These are phyloP conservation scores for Brasenia schreberi DNA, from an alignment of 164 flowering plant species.

Conservation along the genomic window DNA sequence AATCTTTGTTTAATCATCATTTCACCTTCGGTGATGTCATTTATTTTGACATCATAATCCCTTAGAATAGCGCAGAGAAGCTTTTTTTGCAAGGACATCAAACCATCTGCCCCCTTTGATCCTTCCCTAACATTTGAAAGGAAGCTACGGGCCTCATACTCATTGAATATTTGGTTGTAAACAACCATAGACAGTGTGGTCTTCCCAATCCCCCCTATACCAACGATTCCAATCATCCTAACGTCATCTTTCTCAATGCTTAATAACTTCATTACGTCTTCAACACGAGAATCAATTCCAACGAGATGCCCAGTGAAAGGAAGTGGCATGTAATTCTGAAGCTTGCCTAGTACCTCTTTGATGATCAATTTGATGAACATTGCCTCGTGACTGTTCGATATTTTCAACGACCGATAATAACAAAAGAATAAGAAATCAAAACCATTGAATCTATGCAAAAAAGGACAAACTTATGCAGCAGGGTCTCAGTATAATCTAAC, in stretches of 20 bases:
- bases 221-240: conserved; percentile 21
- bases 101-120: conserved; percentile 7
- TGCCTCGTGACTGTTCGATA: no score
- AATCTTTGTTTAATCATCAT: conserved; percentile 2
- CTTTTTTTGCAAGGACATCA: conserved; percentile 13
- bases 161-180: conserved; percentile 19
- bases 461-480: no score
- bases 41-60: background rate
- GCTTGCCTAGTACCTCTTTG: no score
- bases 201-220: conserved; percentile 43
- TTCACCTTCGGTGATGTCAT: conserved; percentile 1
- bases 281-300: conserved; percentile 25
- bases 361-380: no score
- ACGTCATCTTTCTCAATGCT: conserved; percentile 13
- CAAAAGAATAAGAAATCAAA: no score
- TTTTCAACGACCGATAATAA: no score
- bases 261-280: conserved; percentile 13
- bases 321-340: no score
- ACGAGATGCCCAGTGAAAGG: conserved; percentile 2
- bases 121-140: conserved; percentile 21
- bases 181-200: conserved; percentile 41
- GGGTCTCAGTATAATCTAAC: no score
- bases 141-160: conserved; percentile 23
- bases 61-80: conserved; percentile 16
- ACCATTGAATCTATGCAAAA: no score